Conservation (phyloP, 1,139 yeast species). For the Blastobotrys elegans region DNA sequence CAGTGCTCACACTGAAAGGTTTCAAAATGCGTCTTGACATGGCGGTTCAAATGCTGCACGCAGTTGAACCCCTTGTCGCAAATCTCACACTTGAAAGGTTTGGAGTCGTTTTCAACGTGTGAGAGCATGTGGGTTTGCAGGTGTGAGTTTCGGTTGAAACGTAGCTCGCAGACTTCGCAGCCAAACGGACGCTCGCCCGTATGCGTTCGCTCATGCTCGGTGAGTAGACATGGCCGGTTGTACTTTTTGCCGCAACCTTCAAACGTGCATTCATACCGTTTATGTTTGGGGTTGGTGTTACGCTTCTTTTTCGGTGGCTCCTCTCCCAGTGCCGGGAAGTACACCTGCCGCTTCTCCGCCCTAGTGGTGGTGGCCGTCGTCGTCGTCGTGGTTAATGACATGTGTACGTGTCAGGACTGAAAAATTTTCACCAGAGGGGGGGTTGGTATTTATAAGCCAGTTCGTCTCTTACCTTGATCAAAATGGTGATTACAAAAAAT, state of each 20-base stretch:
- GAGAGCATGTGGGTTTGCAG: slow-evolving; percentile 67
- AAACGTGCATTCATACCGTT: slow-evolving; percentile 54
- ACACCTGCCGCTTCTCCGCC: not conserved
- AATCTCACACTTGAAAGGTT: slow-evolving; percentile 68
- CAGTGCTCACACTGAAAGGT: slow-evolving; percentile 68
- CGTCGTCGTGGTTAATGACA: too few relatives aligned
- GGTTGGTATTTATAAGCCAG: too few relatives aligned
- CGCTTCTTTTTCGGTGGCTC: slow-evolving; percentile 15
- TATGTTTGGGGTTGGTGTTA: slow-evolving; percentile 41
- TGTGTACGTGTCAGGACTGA: too few relatives aligned
- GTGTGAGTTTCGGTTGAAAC: slow-evolving; percentile 75
- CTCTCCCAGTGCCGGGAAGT: slow-evolving; percentile 13
- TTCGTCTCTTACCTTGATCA: not conserved
- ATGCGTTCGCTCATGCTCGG: slow-evolving; percentile 65
- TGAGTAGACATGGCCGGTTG: slow-evolving; percentile 73
- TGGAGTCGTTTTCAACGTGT: slow-evolving; percentile 41
- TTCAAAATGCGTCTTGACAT: slow-evolving; percentile 70
- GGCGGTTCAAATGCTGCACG: slow-evolving; percentile 76
- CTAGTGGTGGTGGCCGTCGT: too few relatives aligned
- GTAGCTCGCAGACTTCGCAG: slow-evolving; percentile 60
- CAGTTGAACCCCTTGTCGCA: slow-evolving; percentile 86
- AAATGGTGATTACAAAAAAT: too few relatives aligned
- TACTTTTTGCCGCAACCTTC: slow-evolving; percentile 72
- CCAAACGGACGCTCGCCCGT: slow-evolving; percentile 71
- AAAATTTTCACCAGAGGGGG: too few relatives aligned